Conservation (phyloP, 441 rosid genomes). For the Euphorbia celastroides region DNA sequence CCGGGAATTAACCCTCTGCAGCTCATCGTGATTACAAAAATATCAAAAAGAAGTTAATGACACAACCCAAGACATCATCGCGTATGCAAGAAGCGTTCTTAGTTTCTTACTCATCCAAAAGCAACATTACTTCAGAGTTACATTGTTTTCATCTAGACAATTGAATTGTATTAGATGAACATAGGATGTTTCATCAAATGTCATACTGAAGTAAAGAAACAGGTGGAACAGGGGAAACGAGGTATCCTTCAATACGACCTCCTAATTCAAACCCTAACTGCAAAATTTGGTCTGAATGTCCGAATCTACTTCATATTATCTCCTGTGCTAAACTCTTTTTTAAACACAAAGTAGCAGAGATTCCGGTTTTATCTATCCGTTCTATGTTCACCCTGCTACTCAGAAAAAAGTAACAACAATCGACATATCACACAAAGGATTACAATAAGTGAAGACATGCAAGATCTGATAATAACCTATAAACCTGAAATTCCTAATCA, state of each 20-base stretch:
- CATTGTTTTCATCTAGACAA: neutral
- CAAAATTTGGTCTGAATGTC: neutral
- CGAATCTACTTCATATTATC: neutral
- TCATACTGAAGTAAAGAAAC: neutral
- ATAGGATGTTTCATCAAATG: neutral
- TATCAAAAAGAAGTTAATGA: neutral
- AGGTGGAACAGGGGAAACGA: neutral
- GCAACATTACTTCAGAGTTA: neutral
- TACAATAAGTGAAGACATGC: neutral
- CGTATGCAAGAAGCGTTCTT: conserved; percentile 9
- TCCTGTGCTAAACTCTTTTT: neutral
- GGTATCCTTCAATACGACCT: neutral
- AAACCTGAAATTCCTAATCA: neutral
- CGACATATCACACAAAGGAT: neutral
- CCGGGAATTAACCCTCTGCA: neutral
- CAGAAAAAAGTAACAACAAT: neutral
- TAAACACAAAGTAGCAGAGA: neutral
- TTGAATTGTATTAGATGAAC: neutral
- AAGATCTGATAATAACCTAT: neutral
- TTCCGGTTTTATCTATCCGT: neutral
- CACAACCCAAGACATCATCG: neutral
- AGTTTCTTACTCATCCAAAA: conserved; percentile 4
- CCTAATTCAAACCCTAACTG: neutral
- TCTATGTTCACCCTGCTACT: neutral
- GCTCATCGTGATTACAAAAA: neutral